These are phyloP conservation scores for Chlorella vulgaris DNA, from an alignment of 139 green algal species.

Conservation along the genomic window DNA sequence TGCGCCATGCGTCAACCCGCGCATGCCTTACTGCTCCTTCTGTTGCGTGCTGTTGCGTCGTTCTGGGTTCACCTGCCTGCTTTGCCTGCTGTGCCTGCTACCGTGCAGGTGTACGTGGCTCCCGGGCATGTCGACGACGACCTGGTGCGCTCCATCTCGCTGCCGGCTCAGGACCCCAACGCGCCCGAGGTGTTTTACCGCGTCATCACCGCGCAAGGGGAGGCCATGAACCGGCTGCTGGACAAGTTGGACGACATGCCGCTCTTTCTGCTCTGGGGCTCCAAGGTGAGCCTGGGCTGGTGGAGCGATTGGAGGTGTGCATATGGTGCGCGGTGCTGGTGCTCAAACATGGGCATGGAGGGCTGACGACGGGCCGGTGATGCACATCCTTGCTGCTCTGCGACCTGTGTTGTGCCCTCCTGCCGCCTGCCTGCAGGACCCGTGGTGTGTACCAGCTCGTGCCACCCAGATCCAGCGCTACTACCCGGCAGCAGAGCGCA, in stretches of 20 bases:
- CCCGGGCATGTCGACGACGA: constrained; percentile 64
- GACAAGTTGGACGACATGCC: constrained; percentile 55
- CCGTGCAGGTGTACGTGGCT: constrained; percentile 47
- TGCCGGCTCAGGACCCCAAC: constrained; percentile 66
- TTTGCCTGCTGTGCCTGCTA: not conserved
- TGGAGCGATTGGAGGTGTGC: not conserved
- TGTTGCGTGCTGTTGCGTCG: too few species aligned
- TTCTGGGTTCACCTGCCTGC: too few species aligned
- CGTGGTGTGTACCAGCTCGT: constrained; percentile 74
- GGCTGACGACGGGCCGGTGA: too few species aligned
- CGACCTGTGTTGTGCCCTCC: not conserved
- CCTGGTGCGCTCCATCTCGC: constrained; percentile 62
- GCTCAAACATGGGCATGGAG: not conserved
- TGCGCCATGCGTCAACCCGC: too few species aligned
- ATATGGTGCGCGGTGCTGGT: not conserved
- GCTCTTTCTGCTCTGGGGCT: constrained; percentile 78
- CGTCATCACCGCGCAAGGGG: constrained; percentile 59
- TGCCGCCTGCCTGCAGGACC: constrained; percentile 49
- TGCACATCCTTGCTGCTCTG: too few species aligned
- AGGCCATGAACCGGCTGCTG: constrained; percentile 64
- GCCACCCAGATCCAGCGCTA: constrained; percentile 63
- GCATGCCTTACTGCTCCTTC: too few species aligned
- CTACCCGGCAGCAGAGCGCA: constrained; percentile 69
- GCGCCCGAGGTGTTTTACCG: constrained; percentile 82
- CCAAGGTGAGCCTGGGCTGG: constrained; percentile 25